Evolutionary conservation across 805 yeast species (phyloP).

Genomic region (Candida boidinii): DNA sequence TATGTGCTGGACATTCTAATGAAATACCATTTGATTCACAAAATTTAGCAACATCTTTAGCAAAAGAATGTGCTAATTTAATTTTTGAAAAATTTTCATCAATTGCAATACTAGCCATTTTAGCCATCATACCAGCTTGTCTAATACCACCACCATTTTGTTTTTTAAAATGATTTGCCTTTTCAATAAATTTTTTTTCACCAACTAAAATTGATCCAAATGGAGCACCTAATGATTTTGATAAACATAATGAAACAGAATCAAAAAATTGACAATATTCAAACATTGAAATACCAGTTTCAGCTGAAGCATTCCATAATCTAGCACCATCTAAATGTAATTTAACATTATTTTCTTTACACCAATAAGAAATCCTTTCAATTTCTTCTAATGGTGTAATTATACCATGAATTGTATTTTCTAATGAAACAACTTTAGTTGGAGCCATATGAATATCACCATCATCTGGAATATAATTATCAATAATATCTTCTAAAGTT

Average conservation of each 20-base stretch:
- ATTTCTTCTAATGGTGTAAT: slow-evolving; percentile 72
- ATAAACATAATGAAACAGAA: slow-evolving; percentile 75
- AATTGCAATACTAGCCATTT: slow-evolving; percentile 69
- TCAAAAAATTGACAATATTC: slow-evolving; percentile 74
- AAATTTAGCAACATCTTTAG: slow-evolving; percentile 39
- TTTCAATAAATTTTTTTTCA: slow-evolving; percentile 42
- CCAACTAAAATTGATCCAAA: slow-evolving; percentile 83
- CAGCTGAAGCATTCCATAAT: slow-evolving; percentile 76
- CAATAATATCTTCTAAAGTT: slow-evolving; percentile 68
- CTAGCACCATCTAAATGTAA: slow-evolving; percentile 91
- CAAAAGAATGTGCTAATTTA: slow-evolving; percentile 35
- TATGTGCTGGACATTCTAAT: slow-evolving; percentile 64
- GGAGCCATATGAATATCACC: slow-evolving; percentile 85
- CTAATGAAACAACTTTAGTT: slow-evolving; percentile 71
- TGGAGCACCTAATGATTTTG: slow-evolving; percentile 87
- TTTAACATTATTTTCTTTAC: slow-evolving; percentile 46
- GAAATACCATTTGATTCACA: slow-evolving; percentile 45
- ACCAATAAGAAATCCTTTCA: slow-evolving; percentile 57
- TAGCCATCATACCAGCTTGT: slow-evolving; percentile 72
- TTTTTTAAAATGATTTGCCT: slow-evolving; percentile 75
- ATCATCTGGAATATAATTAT: slow-evolving; percentile 55
- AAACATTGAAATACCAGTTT: slow-evolving; percentile 54
- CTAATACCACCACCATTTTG: slow-evolving; percentile 90
- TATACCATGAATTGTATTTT: slow-evolving; percentile 80
- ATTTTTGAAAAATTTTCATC: slow-evolving; percentile 60